These are phyloP conservation scores for Linnemannia schmuckeri DNA, from an alignment of 192 early-diverging fungal genomes.

Conservation along the genomic window DNA sequence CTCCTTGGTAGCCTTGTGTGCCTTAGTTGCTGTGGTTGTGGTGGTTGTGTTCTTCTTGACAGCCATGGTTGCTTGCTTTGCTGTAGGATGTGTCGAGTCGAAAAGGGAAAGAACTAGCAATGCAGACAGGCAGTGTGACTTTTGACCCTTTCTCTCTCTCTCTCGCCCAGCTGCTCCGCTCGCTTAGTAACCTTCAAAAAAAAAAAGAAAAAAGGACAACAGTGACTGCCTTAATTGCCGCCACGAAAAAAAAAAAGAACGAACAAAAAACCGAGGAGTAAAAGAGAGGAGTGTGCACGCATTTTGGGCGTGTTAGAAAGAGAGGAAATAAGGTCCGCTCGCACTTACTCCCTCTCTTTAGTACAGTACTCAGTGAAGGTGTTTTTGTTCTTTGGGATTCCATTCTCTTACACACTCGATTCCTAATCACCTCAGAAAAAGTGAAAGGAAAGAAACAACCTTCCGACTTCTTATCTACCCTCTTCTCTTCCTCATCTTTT, in stretches of 20 bases:
- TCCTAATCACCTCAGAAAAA: conserved; percentile 8
- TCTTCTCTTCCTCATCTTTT: neutral
- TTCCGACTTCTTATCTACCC: neutral
- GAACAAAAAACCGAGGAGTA: neutral
- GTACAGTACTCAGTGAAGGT: neutral
- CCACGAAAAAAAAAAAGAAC: conserved; percentile 15
- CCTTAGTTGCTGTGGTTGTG: neutral
- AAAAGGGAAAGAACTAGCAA: neutral
- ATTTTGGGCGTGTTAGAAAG: neutral
- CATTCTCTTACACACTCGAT: conserved; percentile 4
- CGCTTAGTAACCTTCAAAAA: neutral
- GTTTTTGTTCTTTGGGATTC: conserved; percentile 16
- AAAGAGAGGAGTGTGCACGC: conserved; percentile 8
- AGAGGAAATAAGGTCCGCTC: neutral
- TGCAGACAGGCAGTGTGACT: neutral
- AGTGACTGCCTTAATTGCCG: neutral
- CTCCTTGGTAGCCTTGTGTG: conserved; percentile 15
- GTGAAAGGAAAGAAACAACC: conserved; percentile 4
- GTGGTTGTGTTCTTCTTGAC: conserved; percentile 27
- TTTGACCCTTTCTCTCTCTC: neutral
- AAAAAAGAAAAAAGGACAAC: conserved; percentile 5
- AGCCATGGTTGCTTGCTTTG: conserved; percentile 16
- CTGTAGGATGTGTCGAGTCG: neutral
- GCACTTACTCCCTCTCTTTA: neutral
- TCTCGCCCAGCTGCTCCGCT: neutral